These are phyloP conservation scores for Nidularia sp. DNA, from an alignment of 768 basidiomycete species.

Conservation along the genomic window DNA sequence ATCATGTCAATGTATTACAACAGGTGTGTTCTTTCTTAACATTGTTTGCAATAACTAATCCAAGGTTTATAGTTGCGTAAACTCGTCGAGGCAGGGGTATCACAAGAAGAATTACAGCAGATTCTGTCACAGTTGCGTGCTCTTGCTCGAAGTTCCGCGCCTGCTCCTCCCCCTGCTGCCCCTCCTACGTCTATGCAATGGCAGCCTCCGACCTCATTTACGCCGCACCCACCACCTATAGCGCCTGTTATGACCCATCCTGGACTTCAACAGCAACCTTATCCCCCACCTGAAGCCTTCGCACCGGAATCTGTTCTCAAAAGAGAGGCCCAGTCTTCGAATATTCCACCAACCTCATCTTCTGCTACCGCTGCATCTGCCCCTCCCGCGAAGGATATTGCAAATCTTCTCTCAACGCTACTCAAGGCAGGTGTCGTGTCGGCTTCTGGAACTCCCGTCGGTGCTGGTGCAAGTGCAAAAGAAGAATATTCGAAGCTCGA, in stretches of 20 bases:
- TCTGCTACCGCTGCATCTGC: slow-evolving; percentile 23
- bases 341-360: too few species aligned
- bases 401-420: slow-evolving; percentile 61
- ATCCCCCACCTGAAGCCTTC: too few species aligned
- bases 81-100: slow-evolving; percentile 76
- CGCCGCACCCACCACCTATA: slow-evolving; percentile 7
- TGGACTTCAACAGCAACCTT: too few species aligned
- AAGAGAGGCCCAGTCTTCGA: too few species aligned
- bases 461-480: slow-evolving; percentile 38
- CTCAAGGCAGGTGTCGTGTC: slow-evolving; percentile 79
- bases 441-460: slow-evolving; percentile 45
- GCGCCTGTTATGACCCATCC: slow-evolving; percentile 9
- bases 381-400: slow-evolving; percentile 41
- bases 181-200: slow-evolving; percentile 9
- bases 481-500: slow-evolving; percentile 25
- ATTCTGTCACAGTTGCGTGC: slow-evolving; percentile 69
- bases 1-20: slow-evolving; percentile 73
- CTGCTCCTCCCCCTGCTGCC: slow-evolving; percentile 28
- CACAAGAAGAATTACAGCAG: slow-evolving; percentile 73
- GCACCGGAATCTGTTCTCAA: too few species aligned
- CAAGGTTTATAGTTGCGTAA: slow-evolving; percentile 49
- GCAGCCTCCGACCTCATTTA: slow-evolving; percentile 9
- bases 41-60: too few species aligned
- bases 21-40: slow-evolving; percentile 51
- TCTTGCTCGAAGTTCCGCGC: slow-evolving; percentile 45